Percentiles rank a stretch among this genome's conserved stretches.
Conservation (phyloP, 2,329 filamentous ascomycete genomes). For the Aspergillus transmontanensis region DNA sequence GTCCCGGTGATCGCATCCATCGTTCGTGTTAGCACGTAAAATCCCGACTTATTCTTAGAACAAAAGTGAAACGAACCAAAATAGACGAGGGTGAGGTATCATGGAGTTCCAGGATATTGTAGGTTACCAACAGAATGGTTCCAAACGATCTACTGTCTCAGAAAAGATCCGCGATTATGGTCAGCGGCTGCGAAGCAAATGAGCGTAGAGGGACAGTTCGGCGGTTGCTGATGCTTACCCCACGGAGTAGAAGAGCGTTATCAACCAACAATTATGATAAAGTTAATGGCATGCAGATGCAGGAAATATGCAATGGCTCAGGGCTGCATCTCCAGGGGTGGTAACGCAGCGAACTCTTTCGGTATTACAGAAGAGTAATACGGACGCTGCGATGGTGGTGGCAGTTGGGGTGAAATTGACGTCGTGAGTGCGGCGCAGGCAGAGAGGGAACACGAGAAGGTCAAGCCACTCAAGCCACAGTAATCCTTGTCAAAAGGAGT, state of each 20-base stretch:
- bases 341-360: not conserved
- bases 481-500: not conserved
- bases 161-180: slow-evolving; percentile 6
- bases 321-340: not conserved
- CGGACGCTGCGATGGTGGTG: not conserved
- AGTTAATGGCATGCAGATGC: slow-evolving; percentile 3
- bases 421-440: slow-evolving; percentile 13
- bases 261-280: slow-evolving; percentile 1
- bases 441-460: slow-evolving; percentile 15
- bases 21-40: slow-evolving; percentile 1
- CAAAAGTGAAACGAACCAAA: slow-evolving; percentile 6
- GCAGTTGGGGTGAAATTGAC: slow-evolving; percentile 1
- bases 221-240: slow-evolving; percentile 8
- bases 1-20: slow-evolving; percentile 8
- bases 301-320: not conserved
- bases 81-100: slow-evolving; percentile 5
- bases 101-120: slow-evolving; percentile 5
- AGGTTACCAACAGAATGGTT: slow-evolving; percentile 20
- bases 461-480: slow-evolving; percentile 18
- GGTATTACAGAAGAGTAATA: not conserved
- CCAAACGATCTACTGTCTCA: slow-evolving; percentile 15
- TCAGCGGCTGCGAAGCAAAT: slow-evolving; percentile 20
- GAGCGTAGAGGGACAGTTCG: not conserved
- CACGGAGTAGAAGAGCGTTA: not conserved
- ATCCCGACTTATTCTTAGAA: slow-evolving; percentile 19